Evolutionary conservation across 2,329 filamentous ascomycete species (phyloP), one percentile per base, ranked within the genome.

Genomic region (Zymoseptoria passerinii): DNA sequence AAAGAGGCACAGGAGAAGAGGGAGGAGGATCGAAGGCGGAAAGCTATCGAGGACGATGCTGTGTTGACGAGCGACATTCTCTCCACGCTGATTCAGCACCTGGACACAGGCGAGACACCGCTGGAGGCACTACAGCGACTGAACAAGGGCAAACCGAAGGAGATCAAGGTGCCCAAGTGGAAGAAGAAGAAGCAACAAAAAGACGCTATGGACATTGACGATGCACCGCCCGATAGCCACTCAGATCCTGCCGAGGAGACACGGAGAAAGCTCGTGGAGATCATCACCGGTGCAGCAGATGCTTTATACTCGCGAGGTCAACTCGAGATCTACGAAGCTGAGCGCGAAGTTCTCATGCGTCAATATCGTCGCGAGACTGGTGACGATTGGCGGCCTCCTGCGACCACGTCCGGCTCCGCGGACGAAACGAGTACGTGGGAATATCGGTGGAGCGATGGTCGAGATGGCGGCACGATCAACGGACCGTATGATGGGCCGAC

Each of bases 271-370:
- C 83, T 85, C 0, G 91, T 99, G 57, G 82, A 92, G 67, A 80
- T 82, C 52, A 89, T 99, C 62, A 97, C 94, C 0, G 91, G 89
- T 50, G 90, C 92, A 8, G 92, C 94, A 3, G 92, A 96, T 74
- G 87, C 89, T 62, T 79, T 99, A 0, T 83, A 96, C 55, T 87
- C 86, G 28, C 81, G 92, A 57, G 92, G 92, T 19, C 85, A 92
- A 63, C 83, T 86, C 1, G 90, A 97, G n/a, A 86, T 97, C 53
- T 99, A 97, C 74, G 91, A 97, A 58, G 82, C 86, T 50, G 90
- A 95, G 71, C 82, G 92, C 58, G 94, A 97, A 74, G 74, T 87
- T 61, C 81, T 99, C 28, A 84, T 92, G 56, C 82, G 94, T 35
- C 88, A 92, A 71, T 97, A 91, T 72, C 82, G 83, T 63, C 85